These are phyloP conservation scores for Taiozyma sp. DNA, from an alignment of 1,139 yeast genomes.

Conservation along the genomic window DNA sequence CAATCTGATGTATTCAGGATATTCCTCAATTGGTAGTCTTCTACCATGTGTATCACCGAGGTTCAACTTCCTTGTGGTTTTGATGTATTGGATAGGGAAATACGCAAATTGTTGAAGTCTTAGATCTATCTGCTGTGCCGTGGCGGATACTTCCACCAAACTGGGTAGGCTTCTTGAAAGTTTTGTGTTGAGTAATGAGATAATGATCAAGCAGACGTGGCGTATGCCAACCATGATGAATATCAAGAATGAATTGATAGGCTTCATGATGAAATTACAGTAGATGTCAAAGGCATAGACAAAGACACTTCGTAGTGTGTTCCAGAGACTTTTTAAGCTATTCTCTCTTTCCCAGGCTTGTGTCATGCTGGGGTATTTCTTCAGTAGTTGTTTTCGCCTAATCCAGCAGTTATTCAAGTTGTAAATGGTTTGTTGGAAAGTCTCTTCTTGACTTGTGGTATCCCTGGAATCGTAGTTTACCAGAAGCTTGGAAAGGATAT, in stretches of 20 bases:
- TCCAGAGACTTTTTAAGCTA: not conserved
- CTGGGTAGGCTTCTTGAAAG: constrained; percentile 24
- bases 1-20: constrained; percentile 77
- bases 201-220: constrained; percentile 30
- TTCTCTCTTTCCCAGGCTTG: constrained; percentile 9
- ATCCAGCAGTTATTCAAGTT: constrained; percentile 19
- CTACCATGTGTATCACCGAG: constrained; percentile 24
- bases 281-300: not conserved
- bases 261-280: constrained; percentile 6
- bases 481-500: not conserved
- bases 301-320: not conserved
- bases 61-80: constrained; percentile 33
- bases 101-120: constrained; percentile 72
- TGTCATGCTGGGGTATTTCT: constrained; percentile 11
- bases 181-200: constrained; percentile 33
- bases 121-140: constrained; percentile 73
- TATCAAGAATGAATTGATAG: constrained; percentile 6
- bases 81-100: constrained; percentile 76
- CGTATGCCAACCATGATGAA: constrained; percentile 22
- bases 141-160: constrained; percentile 47
- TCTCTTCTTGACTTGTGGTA: constrained; percentile 9
- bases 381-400: constrained; percentile 10
- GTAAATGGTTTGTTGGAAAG: constrained; percentile 21
- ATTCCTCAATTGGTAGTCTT: constrained; percentile 29
- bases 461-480: constrained; percentile 1